A percentile compares a stretch with the other conserved stretches of the same genome.
phyloP scores from a whole-genome alignment of 306 rosid genomes.

The Begonia loranthoides region DNA sequence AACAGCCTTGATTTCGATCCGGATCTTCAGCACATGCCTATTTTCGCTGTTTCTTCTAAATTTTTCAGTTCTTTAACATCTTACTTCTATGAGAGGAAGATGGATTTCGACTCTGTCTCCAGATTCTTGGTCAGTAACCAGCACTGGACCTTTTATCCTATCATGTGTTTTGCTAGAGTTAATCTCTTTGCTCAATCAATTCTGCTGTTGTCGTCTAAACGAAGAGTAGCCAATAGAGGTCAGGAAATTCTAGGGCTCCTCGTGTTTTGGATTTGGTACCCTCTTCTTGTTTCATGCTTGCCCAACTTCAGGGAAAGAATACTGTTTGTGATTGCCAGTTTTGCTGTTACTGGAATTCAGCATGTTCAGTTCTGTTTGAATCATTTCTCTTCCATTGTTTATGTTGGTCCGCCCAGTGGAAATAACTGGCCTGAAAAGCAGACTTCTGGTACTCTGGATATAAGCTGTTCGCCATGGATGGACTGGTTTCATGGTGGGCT shows the following conservation, averaged over 20 bases:
- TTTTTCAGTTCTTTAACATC: constrained; percentile 47
- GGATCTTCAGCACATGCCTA: constrained; percentile 78
- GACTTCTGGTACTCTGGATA: constrained; percentile 49
- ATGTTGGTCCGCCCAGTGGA: constrained; percentile 48
- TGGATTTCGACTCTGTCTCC: constrained; percentile 50
- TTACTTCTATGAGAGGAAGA: constrained; percentile 47
- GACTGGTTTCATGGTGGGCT: constrained; percentile 80
- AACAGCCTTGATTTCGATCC: constrained; percentile 84
- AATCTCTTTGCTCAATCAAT: constrained; percentile 60
- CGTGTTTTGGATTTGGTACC: constrained; percentile 83
- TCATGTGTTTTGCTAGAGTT: constrained; percentile 48
- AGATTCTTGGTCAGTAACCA: constrained; percentile 64
- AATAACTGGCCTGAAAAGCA: constrained; percentile 75
- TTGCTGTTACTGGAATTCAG: constrained; percentile 45
- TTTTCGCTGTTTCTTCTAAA: constrained; percentile 55
- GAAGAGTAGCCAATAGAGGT: constrained; percentile 44
- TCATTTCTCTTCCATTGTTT: constrained; percentile 56
- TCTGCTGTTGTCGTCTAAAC: constrained; percentile 32
- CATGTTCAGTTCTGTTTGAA: constrained; percentile 62
- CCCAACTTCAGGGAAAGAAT: constrained; percentile 70
- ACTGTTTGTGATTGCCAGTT: constrained; percentile 49
- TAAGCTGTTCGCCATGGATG: constrained; percentile 53
- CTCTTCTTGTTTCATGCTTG: constrained; percentile 41
- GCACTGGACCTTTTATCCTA: constrained; percentile 66
- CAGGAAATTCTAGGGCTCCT: constrained; percentile 44